Conservation (phyloP, 805 yeast species). For the Candida anglica region DNA sequence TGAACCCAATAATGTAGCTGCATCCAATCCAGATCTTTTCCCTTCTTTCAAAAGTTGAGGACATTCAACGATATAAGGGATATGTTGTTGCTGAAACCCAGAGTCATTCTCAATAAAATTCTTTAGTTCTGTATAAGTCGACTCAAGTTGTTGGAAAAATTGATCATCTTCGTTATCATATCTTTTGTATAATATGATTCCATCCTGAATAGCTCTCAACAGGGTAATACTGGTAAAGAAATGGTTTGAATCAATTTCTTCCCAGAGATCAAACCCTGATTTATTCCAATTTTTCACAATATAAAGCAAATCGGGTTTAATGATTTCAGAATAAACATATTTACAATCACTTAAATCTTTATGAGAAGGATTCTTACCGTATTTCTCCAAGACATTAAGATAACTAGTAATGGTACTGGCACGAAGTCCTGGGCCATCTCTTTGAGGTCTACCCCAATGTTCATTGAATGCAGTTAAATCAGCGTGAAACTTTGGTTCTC, state of each 20-base stretch:
- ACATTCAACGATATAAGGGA: conserved; percentile 67
- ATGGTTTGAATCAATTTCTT: conserved; percentile 72
- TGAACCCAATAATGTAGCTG: conserved; percentile 61
- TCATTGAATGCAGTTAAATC: conserved; percentile 60
- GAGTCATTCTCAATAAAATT: conserved; percentile 35
- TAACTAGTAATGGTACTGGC: conserved; percentile 60
- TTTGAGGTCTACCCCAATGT: conserved; percentile 93
- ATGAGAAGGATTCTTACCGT: conserved; percentile 15
- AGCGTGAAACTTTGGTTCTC: conserved; percentile 84
- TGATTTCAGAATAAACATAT: conserved; percentile 47
- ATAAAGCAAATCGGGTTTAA: conserved; percentile 70
- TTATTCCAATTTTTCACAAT: conserved; percentile 57
- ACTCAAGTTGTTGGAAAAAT: conserved; percentile 24
- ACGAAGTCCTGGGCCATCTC: conserved; percentile 91
- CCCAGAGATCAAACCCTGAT: conserved; percentile 89
- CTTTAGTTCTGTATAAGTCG: conserved; percentile 30
- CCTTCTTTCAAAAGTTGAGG: conserved; percentile 42
- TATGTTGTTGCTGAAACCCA: conserved; percentile 36
- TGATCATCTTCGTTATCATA: conserved; percentile 18
- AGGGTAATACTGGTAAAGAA: conserved; percentile 78
- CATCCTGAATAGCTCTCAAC: conserved; percentile 61
- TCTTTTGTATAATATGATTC: conserved; percentile 35
- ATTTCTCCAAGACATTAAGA: conserved; percentile 38
- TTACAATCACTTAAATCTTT: conserved; percentile 21
- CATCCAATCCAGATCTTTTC: conserved; percentile 69